Base-by-base conservation (phyloP, 805 yeast species). In the Debaryomyces hansenii region DNA sequence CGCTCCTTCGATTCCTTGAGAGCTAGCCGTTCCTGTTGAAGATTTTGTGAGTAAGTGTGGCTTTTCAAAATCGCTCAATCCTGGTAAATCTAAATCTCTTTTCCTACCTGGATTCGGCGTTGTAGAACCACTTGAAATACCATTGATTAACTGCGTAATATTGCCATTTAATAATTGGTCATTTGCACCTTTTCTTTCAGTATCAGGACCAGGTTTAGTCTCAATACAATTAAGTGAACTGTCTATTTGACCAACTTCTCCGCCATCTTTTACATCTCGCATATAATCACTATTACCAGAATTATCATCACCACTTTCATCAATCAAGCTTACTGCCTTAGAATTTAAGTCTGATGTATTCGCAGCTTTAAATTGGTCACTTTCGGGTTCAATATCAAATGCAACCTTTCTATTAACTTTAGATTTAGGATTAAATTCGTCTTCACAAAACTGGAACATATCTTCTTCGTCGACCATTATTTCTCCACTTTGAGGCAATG, bases 401-500 rank as follows among this genome's bases (percentile, higher is more conserved):
- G 69, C 72, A 14, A 79, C 83, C 47, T 67, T 79, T 49, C 84
- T 72, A 56, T 74, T 79, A 48, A 72, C 72, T 50, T 71, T 77
- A 28, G 83, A 74, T 29, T 72, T 56, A 2, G 77, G 74, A 61
- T 84, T 85, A 62, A 84, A 86, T 57, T 82, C 88, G 60, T 85
- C 92, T 41, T 84, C 83, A 57, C 80, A 79, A 36, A 80, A 71
- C 4, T 69, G 70, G 3, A 58, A 64, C 58, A 71, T 58, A 18
- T 69, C 72, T 14, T 57, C 63, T 6, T 63, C 67, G 1, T 64
- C 63, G 1, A 77, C 70, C 10, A 67, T 53, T 21, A 80, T 59
- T 55, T 81, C 85, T 5, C 83, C 83, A 10, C 77, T 75, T 59
- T 88, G 94, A 1, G 79, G 78, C 40, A 89, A 63, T 0, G 95